Evolutionary conservation across 2,329 filamentous ascomycete species (phyloP), one percentile per base, ranked within the genome.

Genomic region (Daldinia eschscholtzii): DNA sequence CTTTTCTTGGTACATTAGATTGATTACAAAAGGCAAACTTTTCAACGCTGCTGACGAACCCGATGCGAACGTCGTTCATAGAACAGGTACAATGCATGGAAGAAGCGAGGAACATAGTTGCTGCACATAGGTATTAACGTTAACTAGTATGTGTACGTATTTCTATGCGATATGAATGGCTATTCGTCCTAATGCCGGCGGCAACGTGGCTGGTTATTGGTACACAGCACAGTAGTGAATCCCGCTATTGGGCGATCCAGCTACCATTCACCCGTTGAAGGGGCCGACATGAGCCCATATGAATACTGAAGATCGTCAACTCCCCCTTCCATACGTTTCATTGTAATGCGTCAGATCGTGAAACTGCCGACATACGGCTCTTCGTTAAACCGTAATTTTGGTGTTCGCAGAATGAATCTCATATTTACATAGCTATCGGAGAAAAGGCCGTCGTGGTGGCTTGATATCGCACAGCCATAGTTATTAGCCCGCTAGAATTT

Each of bases 281-380:
- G 57, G 64, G 39, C 71, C 70, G 70, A 72, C 67, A 68, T 70
- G 64, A 66, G 65, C 59, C 70, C 70, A 70, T 67, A 73, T 72
- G 70, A 72, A 62, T 59, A 57, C 67, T 61, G 64, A 70, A 64
- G 71, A 70, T 72, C 67, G 63, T 65, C 26, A 41, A 41, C 59
- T 57, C 18, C 50, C 50, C 64, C 44, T 62, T 61, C 44, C 58
- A 61, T 48, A 58, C 35, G 63, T 68, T 68, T 64, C 67, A 68
- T 65, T 66, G 46, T 37, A 57, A 67, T 55, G 48, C 50, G 64
- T 44, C 20, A 62, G 59, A 59, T 66, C 33, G 65, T 66, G 66
- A 63, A 71, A 68, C 68, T 70, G 50, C 68, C 68, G 68, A 46
- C 68, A 68, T 63, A 68, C 59, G 62, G 65, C 56, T 70, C 59